Conservation (phyloP, 2,329 filamentous ascomycete genomes). For the Didymella keratinophila region DNA sequence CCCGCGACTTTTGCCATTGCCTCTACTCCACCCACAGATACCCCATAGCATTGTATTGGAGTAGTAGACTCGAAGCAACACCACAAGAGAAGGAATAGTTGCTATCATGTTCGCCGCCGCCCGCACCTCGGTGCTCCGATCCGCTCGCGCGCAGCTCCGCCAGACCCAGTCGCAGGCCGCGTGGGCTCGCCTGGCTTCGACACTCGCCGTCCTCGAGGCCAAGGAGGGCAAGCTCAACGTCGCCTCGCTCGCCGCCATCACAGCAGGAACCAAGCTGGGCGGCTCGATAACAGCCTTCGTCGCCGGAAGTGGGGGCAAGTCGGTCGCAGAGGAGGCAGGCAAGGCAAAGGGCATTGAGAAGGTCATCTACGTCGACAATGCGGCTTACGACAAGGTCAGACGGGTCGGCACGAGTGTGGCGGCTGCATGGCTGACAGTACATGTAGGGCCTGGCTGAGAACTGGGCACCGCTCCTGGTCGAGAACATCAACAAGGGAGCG, state of each 20-base stretch:
- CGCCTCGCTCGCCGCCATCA: constrained; percentile 83
- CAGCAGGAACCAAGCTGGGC: constrained; percentile 85
- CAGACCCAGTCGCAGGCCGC: constrained; percentile 57
- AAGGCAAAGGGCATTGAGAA: constrained; percentile 93
- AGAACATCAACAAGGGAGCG: constrained; percentile 95
- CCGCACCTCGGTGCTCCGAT: constrained; percentile 47
- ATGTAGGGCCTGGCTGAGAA: constrained; percentile 83
- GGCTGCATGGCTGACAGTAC: constrained; percentile 17
- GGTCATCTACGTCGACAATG: constrained; percentile 86
- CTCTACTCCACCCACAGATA: neutral
- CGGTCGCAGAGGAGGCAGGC: constrained; percentile 80
- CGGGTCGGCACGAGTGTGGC: neutral
- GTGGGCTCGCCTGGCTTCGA: constrained; percentile 77
- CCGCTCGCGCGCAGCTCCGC: constrained; percentile 56
- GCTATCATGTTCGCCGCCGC: constrained; percentile 49
- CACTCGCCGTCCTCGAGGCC: constrained; percentile 91
- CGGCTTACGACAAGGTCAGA: constrained; percentile 85
- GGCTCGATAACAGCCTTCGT: constrained; percentile 87
- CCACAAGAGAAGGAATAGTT: neutral
- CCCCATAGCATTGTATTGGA: no score
- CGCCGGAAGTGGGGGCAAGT: constrained; percentile 79
- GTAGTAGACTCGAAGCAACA: no score
- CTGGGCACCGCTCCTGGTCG: constrained; percentile 88
- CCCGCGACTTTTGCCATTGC: neutral
- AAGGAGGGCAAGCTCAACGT: constrained; percentile 84